Percentiles rank a stretch among this genome's conserved stretches.
These are phyloP conservation scores for Colletotrichum sp. DNA, from an alignment of 2,329 filamentous ascomycete species.

Conservation along the genomic window DNA sequence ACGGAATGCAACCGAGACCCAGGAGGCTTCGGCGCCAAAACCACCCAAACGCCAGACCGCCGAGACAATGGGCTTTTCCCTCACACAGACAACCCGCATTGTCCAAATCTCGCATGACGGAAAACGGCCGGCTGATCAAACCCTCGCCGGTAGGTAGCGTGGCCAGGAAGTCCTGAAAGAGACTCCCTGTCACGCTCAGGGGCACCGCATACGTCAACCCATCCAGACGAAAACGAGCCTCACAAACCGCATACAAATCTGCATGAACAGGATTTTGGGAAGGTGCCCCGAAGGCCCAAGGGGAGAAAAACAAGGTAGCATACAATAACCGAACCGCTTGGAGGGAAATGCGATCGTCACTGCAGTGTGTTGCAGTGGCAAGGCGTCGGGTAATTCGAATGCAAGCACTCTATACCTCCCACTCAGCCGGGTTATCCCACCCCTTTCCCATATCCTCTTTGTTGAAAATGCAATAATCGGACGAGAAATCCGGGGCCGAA, in stretches of 20 bases:
- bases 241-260: neutral
- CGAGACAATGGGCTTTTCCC: neutral
- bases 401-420: slow-evolving; percentile 1
- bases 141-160: neutral
- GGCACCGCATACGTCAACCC: neutral
- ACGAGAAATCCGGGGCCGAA: neutral
- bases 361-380: neutral
- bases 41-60: neutral
- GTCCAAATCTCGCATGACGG: neutral
- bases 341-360: neutral
- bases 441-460: too few relatives aligned
- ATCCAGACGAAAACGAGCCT: neutral
- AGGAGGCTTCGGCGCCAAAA: neutral
- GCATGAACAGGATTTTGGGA: slow-evolving; percentile 1
- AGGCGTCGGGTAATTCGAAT: neutral
- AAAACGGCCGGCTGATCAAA: neutral
- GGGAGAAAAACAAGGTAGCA: neutral
- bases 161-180: neutral
- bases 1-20: neutral
- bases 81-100: neutral
- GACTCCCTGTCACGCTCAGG: neutral
- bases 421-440: neutral
- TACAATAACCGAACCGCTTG: neutral
- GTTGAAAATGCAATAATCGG: neutral
- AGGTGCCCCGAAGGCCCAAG: neutral